These are phyloP conservation scores for Talaromyces stipitatus DNA, from an alignment of 495 filamentous ascomycete genomes.

Conservation along the genomic window DNA sequence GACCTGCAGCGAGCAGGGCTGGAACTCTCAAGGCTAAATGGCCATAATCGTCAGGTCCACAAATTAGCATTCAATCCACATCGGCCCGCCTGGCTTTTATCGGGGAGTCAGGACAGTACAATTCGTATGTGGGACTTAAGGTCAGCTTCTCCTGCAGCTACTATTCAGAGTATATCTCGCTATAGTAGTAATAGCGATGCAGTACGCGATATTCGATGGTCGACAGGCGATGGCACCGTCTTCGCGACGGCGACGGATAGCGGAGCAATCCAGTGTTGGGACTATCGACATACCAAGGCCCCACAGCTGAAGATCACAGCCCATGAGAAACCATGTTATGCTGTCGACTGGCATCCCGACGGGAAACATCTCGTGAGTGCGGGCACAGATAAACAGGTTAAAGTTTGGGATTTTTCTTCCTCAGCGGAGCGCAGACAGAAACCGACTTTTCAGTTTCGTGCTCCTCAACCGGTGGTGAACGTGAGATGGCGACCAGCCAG, in stretches of 20 bases:
- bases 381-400: slow-evolving; percentile 72
- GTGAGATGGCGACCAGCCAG: slow-evolving; percentile 82
- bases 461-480: slow-evolving; percentile 61
- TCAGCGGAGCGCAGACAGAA: slow-evolving; percentile 74
- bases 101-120: slow-evolving; percentile 86
- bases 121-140: slow-evolving; percentile 76
- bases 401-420: slow-evolving; percentile 88
- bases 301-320: slow-evolving; percentile 70
- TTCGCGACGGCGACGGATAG: slow-evolving; percentile 90
- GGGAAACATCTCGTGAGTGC: slow-evolving; percentile 84
- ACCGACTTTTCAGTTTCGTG: slow-evolving; percentile 51
- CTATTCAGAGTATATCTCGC: slow-evolving; percentile 45
- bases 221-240: slow-evolving; percentile 69
- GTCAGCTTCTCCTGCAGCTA: slow-evolving; percentile 41
- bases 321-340: slow-evolving; percentile 69
- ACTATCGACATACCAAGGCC: slow-evolving; percentile 50
- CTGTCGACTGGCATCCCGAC: slow-evolving; percentile 94
- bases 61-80: slow-evolving; percentile 85
- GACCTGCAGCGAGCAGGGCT: slow-evolving; percentile 68
- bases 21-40: slow-evolving; percentile 69
- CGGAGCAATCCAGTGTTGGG: slow-evolving; percentile 68
- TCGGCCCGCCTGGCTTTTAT: slow-evolving; percentile 66
- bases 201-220: slow-evolving; percentile 84
- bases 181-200: slow-evolving; percentile 66
- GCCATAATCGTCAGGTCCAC: slow-evolving; percentile 89